Evolutionary conservation across 192 early-diverging fungal species (phyloP).

Genomic region (Mortierella claussenii): DNA sequence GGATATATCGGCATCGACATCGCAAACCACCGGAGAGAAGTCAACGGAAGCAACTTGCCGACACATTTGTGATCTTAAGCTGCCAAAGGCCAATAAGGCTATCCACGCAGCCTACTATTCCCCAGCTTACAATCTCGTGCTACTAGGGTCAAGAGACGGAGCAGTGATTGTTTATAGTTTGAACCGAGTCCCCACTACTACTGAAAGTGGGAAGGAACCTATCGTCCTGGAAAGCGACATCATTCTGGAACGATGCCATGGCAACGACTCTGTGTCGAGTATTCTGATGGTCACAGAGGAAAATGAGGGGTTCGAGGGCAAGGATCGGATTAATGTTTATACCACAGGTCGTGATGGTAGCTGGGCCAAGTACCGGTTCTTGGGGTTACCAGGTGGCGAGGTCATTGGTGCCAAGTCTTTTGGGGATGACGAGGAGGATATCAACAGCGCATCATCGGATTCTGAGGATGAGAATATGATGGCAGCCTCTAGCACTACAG

Average conservation of each 20-base stretch:
- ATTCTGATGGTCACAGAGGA: constrained; percentile 45
- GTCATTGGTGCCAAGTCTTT: constrained; percentile 2
- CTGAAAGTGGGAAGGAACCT: background rate
- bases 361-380: constrained; percentile 63
- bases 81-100: constrained; percentile 49
- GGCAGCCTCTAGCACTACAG: background rate
- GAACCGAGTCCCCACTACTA: no score
- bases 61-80: constrained; percentile 31
- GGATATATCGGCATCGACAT: background rate
- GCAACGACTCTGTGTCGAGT: constrained; percentile 42
- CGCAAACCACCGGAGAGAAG: no score
- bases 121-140: constrained; percentile 27
- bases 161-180: constrained; percentile 34
- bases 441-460: background rate
- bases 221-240: constrained; percentile 18
- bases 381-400: constrained; percentile 33
- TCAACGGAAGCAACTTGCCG: constrained; percentile 5
- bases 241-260: constrained; percentile 34
- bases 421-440: constrained; percentile 6
- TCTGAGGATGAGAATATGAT: constrained; percentile 6
- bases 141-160: constrained; percentile 43
- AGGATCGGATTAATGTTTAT: constrained; percentile 60
- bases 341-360: constrained; percentile 76
- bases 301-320: constrained; percentile 28
- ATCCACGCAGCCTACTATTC: constrained; percentile 47